Conservation (phyloP, 441 rosid species). For the Euphorbia celastroides region DNA sequence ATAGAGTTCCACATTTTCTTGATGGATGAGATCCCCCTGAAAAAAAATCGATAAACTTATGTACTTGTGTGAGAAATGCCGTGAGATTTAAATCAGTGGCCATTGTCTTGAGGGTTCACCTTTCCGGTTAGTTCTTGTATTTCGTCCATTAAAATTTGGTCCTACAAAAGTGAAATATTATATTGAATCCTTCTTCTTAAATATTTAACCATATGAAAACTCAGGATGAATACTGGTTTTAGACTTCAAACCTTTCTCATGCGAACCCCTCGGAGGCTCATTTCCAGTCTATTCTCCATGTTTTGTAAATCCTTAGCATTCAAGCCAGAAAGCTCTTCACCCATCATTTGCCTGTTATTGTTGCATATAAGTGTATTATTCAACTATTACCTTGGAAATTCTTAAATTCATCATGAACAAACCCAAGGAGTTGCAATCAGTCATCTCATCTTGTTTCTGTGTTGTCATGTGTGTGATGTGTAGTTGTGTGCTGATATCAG, state of each 20-base stretch:
- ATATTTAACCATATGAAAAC: conserved; percentile 4
- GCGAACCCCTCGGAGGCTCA: conserved; percentile 59
- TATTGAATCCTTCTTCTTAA: conserved; percentile 16
- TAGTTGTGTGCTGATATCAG: neutral
- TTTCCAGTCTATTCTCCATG: conserved; percentile 58
- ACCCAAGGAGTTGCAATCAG: neutral
- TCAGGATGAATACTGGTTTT: conserved; percentile 2
- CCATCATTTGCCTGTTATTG: conserved; percentile 87
- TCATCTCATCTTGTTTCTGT: neutral
- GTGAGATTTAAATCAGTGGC: conserved; percentile 10
- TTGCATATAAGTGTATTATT: conserved; percentile 11
- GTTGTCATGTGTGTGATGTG: neutral
- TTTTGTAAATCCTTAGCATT: conserved; percentile 55
- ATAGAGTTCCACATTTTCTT: conserved; percentile 82
- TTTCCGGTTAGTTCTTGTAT: conserved; percentile 62
- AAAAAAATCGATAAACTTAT: conserved; percentile 17
- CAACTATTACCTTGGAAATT: conserved; percentile 6
- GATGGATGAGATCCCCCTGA: conserved; percentile 77
- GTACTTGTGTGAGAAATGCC: conserved; percentile 15
- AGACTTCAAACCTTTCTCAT: conserved; percentile 44
- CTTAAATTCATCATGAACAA: neutral
- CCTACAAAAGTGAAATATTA: conserved; percentile 35
- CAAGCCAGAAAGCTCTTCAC: conserved; percentile 80
- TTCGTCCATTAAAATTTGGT: conserved; percentile 60
- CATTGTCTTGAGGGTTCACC: conserved; percentile 29